Evolutionary conservation across 2,329 filamentous ascomycete genomes (phyloP).

Genomic region (Neofusicoccum cordaticola): DNA sequence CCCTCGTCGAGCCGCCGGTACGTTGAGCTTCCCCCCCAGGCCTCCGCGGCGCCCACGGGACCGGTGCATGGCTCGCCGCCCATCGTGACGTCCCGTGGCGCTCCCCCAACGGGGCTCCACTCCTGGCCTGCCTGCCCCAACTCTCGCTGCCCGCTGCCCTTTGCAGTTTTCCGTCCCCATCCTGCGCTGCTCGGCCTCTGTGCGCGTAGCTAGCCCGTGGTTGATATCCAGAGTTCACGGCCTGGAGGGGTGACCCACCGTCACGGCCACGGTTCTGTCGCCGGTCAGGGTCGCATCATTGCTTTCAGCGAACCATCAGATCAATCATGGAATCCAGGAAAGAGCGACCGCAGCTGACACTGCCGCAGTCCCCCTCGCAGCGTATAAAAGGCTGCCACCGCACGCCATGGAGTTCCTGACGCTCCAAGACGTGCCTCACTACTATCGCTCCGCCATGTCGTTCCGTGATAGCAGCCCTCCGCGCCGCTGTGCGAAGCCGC

Average conservation of each 20-base stretch:
- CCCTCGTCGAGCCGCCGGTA: background rate
- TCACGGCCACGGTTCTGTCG: too few species aligned
- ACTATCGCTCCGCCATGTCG: conserved; percentile 1
- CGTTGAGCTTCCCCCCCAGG: background rate
- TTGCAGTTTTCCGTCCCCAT: too few species aligned
- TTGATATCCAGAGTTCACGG: too few species aligned
- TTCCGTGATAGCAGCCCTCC: background rate
- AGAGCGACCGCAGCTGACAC: background rate
- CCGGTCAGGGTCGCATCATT: background rate
- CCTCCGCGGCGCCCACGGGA: too few species aligned
- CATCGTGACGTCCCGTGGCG: too few species aligned
- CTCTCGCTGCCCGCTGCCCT: too few species aligned
- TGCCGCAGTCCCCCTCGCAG: background rate
- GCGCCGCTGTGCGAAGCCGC: background rate
- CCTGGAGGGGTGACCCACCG: background rate
- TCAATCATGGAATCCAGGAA: background rate
- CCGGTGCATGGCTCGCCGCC: too few species aligned
- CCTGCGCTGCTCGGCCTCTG: too few species aligned
- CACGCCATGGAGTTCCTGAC: conserved; percentile 37
- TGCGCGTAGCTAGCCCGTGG: too few species aligned
- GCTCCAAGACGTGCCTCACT: conserved; percentile 34
- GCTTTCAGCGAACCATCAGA: background rate
- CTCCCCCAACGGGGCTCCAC: too few species aligned
- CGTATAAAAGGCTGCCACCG: background rate
- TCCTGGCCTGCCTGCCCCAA: background rate